Evolutionary conservation across 2,329 filamentous ascomycete species (phyloP).

Genomic region (Pezizomycotina sp.): DNA sequence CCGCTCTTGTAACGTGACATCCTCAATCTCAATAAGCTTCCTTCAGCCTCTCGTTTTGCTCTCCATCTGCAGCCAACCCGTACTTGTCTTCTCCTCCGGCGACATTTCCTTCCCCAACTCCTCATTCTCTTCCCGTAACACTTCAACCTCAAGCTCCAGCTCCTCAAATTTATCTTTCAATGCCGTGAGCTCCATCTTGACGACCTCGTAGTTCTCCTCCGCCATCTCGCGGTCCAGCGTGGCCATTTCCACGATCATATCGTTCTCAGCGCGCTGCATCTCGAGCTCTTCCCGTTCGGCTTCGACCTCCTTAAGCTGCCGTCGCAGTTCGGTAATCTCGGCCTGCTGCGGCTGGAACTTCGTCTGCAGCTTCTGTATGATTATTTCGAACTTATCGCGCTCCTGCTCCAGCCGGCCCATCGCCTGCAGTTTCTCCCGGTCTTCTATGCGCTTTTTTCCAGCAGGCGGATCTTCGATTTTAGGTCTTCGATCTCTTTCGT

Average conservation of each 20-base stretch:
- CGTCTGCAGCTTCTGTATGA: constrained; percentile 74
- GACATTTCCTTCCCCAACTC: constrained; percentile 73
- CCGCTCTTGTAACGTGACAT: constrained; percentile 71
- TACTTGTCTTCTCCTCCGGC: constrained; percentile 68
- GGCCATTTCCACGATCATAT: constrained; percentile 68
- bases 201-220: constrained; percentile 72
- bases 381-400: constrained; percentile 59
- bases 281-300: constrained; percentile 52
- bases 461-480: constrained; percentile 67
- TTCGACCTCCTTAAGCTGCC: constrained; percentile 61
- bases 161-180: constrained; percentile 66
- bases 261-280: constrained; percentile 63
- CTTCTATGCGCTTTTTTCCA: constrained; percentile 80
- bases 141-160: constrained; percentile 70
- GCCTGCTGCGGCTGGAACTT: constrained; percentile 54
- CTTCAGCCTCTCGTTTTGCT: constrained; percentile 69
- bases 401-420: constrained; percentile 62
- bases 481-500: constrained; percentile 66
- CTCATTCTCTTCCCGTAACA: constrained; percentile 70
- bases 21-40: constrained; percentile 78
- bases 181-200: constrained; percentile 63
- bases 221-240: constrained; percentile 90
- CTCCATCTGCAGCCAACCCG: constrained; percentile 84
- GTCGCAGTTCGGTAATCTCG: constrained; percentile 60
- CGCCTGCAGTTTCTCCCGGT: constrained; percentile 66